Percentiles rank a stretch among this genome's conserved stretches.
Conservation (phyloP, 768 basidiomycete genomes). For the Lyophyllum decastes region DNA sequence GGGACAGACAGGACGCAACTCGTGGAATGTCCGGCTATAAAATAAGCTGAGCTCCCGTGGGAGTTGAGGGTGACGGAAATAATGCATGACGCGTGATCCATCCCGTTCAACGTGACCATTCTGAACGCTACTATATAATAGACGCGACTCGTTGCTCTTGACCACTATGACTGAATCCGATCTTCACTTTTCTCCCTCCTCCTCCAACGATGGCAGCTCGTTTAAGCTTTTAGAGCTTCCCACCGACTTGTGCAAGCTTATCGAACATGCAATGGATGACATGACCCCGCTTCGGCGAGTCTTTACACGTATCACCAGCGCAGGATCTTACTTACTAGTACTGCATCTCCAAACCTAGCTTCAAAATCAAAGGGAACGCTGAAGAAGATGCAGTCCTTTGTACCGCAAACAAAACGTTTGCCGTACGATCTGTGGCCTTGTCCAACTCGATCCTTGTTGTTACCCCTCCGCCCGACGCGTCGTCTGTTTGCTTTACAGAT, state of each 20-base stretch:
- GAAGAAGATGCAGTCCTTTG: slow-evolving; percentile 91
- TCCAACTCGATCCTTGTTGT: slow-evolving; percentile 87
- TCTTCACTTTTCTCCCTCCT: slow-evolving; percentile 53
- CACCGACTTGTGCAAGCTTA: slow-evolving; percentile 59
- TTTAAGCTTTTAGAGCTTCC: slow-evolving; percentile 77
- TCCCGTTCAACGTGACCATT: background rate
- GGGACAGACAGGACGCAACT: slow-evolving; percentile 10
- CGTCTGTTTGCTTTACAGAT: slow-evolving; percentile 27
- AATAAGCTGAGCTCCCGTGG: slow-evolving; percentile 1
- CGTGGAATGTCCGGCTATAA: background rate
- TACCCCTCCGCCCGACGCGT: slow-evolving; percentile 44
- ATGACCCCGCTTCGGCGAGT: slow-evolving; percentile 31
- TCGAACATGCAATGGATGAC: slow-evolving; percentile 53
- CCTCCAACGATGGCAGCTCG: slow-evolving; percentile 48
- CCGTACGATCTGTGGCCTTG: slow-evolving; percentile 80
- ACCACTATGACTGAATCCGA: slow-evolving; percentile 45
- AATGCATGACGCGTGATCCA: background rate
- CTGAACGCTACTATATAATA: too few species aligned
- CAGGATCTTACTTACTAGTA: slow-evolving; percentile 5
- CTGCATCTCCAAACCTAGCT: slow-evolving; percentile 39
- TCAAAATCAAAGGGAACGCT: slow-evolving; percentile 79
- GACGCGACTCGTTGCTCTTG: background rate
- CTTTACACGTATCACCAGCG: slow-evolving; percentile 16
- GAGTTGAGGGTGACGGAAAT: background rate
- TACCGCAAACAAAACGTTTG: slow-evolving; percentile 77